Evolutionary conservation across 2,329 filamentous ascomycete species (phyloP), one percentile per base, ranked within the genome.

Genomic region (Blumeria hordei): DNA sequence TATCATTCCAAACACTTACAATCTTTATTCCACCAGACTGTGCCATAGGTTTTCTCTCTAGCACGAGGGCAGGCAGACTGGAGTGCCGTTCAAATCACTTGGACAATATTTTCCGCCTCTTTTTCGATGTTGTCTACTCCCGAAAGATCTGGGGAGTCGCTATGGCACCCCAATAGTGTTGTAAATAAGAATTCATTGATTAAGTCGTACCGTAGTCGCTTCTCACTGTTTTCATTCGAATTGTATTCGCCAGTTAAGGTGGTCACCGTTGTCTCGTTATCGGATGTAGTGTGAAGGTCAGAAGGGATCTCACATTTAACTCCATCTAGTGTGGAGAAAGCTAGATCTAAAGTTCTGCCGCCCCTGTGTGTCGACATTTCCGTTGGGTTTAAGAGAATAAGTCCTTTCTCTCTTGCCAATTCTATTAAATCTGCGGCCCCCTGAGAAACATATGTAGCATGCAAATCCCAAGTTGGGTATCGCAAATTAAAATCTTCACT

Each of bases 271-370:
- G 32, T 52, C 14, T 52, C 49, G 12, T 52, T 32, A 11, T 52
- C 49, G 36, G 49, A 52, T 16, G 49, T 52, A 18, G 49, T 52
- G 6, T 36, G 32, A 52, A 52, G 12, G 7, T 52, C 49, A 16
- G 37, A n/a, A 33, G 49, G 49, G 37, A 52, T 52, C 21, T 36
- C 49, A 37, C 49, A 52, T 52, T 52, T 52, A 18, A 32, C 49
- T 16, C 49, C 4, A 18, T 7, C 49, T 16, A 16, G 16, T 21
- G 49, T 37, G 49, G 33, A 37, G 49, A 52, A 52, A 37, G 49
- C 49, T 18, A 52, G 49, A 12, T 36, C 49, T 52, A 52, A 34
- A 3, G 49, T 52, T 52, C 45, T 18, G n/a, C 45, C 45, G 11
- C 45, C n/a, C 28, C 33, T 50, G 33, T 50, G 16, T 9, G 45